These are phyloP conservation scores for Lactarius sp. DNA, from an alignment of 768 basidiomycete genomes.

Conservation along the genomic window DNA sequence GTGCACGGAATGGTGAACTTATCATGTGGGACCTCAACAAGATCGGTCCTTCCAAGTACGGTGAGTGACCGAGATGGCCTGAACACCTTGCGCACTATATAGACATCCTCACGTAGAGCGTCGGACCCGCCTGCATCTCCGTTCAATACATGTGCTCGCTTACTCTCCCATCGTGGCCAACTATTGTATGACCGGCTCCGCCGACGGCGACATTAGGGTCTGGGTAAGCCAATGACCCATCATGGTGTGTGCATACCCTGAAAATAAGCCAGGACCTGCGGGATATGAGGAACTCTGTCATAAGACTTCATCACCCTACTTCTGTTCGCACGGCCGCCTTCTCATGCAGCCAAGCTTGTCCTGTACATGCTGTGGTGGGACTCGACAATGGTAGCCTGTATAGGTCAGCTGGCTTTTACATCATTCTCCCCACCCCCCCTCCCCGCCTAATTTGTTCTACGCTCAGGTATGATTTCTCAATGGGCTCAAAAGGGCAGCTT, in stretches of 20 bases:
- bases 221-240: conserved; percentile 49
- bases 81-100: neutral
- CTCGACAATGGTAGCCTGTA: conserved; percentile 43
- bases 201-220: conserved; percentile 73
- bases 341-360: conserved; percentile 59
- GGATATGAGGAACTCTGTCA: conserved; percentile 60
- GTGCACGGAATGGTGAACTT: conserved; percentile 75
- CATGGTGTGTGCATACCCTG: neutral
- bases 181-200: conserved; percentile 75
- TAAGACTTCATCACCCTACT: conserved; percentile 66
- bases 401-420: conserved; percentile 37
- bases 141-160: conserved; percentile 65
- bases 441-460: neutral
- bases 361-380: conserved; percentile 54
- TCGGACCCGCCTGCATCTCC: conserved; percentile 60
- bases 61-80: conserved; percentile 35
- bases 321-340: conserved; percentile 66
- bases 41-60: conserved; percentile 61
- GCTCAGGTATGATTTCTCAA: conserved; percentile 69
- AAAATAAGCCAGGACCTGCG: conserved; percentile 55
- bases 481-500: conserved; percentile 68
- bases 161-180: conserved; percentile 63
- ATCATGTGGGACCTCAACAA: conserved; percentile 81
- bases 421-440: neutral
- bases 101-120: conserved; percentile 43